A percentile compares a stretch with the other conserved stretches of the same genome.
Evolutionary conservation across 108 stramenopile species (phyloP).

Genomic region (Cyclotella kingstonii): DNA sequence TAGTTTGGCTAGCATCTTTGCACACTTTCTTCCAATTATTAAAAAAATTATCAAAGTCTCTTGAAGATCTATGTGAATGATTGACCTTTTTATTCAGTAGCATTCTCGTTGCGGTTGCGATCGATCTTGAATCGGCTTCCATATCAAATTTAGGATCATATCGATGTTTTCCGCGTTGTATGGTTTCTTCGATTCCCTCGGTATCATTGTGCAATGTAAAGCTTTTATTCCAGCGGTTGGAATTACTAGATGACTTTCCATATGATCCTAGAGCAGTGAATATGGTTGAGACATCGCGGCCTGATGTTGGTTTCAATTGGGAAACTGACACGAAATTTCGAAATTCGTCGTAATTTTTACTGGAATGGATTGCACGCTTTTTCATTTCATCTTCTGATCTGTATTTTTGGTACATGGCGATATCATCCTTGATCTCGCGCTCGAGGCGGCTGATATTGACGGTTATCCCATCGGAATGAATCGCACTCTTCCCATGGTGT

Average conservation of each 20-base stretch:
- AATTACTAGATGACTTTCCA: constrained; percentile 1
- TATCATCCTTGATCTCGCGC: constrained; percentile 33
- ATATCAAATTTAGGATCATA: too few relatives aligned
- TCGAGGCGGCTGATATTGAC: constrained; percentile 28
- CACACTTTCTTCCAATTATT: constrained; percentile 22
- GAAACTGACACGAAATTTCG: constrained; percentile 39
- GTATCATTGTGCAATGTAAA: too few relatives aligned
- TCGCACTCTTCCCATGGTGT: constrained; percentile 16
- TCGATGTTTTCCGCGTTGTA: too few relatives aligned
- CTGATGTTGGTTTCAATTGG: constrained; percentile 36
- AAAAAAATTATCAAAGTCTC: constrained; percentile 22
- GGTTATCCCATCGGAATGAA: constrained; percentile 23
- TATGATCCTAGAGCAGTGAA: constrained; percentile 22
- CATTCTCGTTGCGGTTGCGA: neutral
- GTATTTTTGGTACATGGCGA: constrained; percentile 17
- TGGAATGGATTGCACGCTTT: constrained; percentile 36
- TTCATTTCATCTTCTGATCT: constrained; percentile 42
- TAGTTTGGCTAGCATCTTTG: constrained; percentile 9
- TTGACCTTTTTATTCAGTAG: neutral
- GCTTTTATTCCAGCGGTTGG: neutral
- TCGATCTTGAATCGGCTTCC: neutral
- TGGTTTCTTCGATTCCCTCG: too few relatives aligned
- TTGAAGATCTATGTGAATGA: constrained; percentile 19
- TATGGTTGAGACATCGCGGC: constrained; percentile 30
- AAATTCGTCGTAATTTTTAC: constrained; percentile 40